Evolutionary conservation across 352 stramenopile genomes (phyloP).

Genomic region (Globisporangium irregulare): DNA sequence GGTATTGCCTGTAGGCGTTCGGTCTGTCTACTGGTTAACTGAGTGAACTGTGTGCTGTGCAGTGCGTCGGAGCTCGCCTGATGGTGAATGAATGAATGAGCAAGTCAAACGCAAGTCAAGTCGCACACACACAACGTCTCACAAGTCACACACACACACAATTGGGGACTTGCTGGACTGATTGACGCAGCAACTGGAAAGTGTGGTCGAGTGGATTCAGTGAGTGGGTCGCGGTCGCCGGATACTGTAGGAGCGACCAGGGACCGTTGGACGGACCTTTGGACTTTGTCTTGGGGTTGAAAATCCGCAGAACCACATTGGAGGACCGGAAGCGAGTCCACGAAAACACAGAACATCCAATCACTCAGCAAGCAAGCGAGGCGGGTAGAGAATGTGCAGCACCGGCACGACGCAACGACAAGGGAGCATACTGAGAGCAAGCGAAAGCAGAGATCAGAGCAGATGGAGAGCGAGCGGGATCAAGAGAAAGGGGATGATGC

Average conservation of each 20-base stretch:
- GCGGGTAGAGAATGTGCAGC: not conserved
- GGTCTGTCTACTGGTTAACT: not conserved
- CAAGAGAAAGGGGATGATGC: not conserved
- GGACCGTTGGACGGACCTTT: not conserved
- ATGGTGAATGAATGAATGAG: not conserved
- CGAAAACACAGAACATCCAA: not conserved
- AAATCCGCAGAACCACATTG: too few relatives aligned
- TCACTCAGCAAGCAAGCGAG: not conserved
- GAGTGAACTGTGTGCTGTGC: not conserved
- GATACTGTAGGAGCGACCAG: slow-evolving; percentile 1
- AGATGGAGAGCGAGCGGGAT: not conserved
- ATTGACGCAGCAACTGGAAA: not conserved
- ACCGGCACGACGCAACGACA: not conserved
- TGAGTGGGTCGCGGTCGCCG: not conserved
- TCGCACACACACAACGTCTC: too few relatives aligned
- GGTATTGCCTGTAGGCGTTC: not conserved
- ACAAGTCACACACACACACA: not conserved
- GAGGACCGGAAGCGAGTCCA: not conserved
- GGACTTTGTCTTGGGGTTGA: too few relatives aligned
- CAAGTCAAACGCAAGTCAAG: not conserved
- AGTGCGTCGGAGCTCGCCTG: not conserved
- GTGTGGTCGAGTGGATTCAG: not conserved
- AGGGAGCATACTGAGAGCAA: not conserved
- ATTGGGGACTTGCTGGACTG: not conserved
- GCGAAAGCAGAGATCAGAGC: not conserved